These are phyloP conservation scores for Fusarium gaditjirri DNA, from an alignment of 2,329 filamentous ascomycete species.

Conservation along the genomic window DNA sequence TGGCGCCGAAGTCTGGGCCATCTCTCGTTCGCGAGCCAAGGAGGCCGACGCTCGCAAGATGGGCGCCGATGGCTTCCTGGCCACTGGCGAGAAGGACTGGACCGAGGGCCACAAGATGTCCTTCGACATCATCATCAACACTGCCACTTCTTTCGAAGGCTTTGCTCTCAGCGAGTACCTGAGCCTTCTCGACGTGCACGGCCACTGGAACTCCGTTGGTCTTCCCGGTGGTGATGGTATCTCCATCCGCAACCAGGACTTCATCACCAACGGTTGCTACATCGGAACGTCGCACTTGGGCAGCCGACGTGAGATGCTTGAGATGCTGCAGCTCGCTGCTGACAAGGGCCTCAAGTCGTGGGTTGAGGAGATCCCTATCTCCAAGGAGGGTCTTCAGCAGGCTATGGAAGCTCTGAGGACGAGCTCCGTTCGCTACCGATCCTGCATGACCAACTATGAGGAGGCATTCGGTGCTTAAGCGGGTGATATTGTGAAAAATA, in stretches of 20 bases:
- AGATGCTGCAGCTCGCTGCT: conserved; percentile 77
- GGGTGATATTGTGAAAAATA: neutral
- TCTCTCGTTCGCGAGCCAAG: conserved; percentile 69
- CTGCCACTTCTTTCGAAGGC: conserved; percentile 73
- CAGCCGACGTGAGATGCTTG: conserved; percentile 74
- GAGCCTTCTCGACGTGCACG: conserved; percentile 82
- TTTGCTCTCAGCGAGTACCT: conserved; percentile 80
- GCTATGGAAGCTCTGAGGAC: conserved; percentile 76
- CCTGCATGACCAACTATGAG: conserved; percentile 77
- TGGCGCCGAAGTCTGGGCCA: conserved; percentile 70
- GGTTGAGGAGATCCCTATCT: conserved; percentile 80
- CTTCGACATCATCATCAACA: conserved; percentile 83
- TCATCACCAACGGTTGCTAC: conserved; percentile 78
- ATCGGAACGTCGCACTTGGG: conserved; percentile 79
- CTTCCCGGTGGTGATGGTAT: conserved; percentile 81
- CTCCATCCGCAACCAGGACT: conserved; percentile 76
- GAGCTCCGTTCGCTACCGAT: conserved; percentile 79
- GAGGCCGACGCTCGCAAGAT: conserved; percentile 68
- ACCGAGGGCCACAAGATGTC: conserved; percentile 66
- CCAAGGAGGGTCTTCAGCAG: conserved; percentile 74
- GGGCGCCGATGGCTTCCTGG: conserved; percentile 70
- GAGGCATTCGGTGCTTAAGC: conserved; percentile 69
- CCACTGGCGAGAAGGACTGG: conserved; percentile 68
- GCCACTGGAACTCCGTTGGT: conserved; percentile 81
- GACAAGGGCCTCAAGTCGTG: conserved; percentile 76